A percentile compares a stretch with the other conserved stretches of the same genome.
These are phyloP conservation scores for Pythium aphanidermatum DNA, from an alignment of 352 stramenopile genomes.

Conservation along the genomic window DNA sequence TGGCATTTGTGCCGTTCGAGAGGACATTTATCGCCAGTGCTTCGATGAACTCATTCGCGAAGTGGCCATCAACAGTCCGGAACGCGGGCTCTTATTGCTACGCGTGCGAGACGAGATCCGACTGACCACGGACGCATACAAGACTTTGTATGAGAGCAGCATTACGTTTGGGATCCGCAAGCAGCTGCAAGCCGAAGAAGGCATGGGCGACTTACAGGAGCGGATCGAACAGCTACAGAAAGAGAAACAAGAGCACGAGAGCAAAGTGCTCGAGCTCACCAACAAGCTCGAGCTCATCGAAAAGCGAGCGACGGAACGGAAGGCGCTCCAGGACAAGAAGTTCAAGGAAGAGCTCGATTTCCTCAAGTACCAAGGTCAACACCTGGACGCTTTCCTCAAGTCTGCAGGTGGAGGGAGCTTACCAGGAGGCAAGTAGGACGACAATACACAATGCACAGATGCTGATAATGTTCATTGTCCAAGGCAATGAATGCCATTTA, in stretches of 20 bases:
- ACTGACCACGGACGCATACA: conserved; percentile 94
- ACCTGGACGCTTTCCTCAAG: conserved; percentile 94
- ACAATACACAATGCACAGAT: no score
- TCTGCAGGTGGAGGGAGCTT: conserved; percentile 55
- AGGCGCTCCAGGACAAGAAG: conserved; percentile 89
- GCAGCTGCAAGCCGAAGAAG: conserved; percentile 91
- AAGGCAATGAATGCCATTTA: neutral
- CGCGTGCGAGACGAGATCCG: conserved; percentile 91
- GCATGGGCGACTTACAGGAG: conserved; percentile 83
- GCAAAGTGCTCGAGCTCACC: conserved; percentile 82
- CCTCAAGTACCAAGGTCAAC: conserved; percentile 93
- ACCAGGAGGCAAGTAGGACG: conserved; percentile 15
- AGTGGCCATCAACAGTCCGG: conserved; percentile 88
- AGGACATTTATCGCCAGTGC: conserved; percentile 91
- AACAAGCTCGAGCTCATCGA: conserved; percentile 93
- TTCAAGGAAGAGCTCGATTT: conserved; percentile 94
- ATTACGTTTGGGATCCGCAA: conserved; percentile 93
- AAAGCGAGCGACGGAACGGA: conserved; percentile 84
- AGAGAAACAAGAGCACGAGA: conserved; percentile 70
- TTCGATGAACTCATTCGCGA: conserved; percentile 94
- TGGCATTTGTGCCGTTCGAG: conserved; percentile 91
- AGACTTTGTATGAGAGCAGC: conserved; percentile 92
- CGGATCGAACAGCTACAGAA: conserved; percentile 39
- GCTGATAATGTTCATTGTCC: neutral
- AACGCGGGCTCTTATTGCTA: conserved; percentile 88